Conservation (phyloP, 208 protist genomes). For the Histomonas meleagridis region DNA sequence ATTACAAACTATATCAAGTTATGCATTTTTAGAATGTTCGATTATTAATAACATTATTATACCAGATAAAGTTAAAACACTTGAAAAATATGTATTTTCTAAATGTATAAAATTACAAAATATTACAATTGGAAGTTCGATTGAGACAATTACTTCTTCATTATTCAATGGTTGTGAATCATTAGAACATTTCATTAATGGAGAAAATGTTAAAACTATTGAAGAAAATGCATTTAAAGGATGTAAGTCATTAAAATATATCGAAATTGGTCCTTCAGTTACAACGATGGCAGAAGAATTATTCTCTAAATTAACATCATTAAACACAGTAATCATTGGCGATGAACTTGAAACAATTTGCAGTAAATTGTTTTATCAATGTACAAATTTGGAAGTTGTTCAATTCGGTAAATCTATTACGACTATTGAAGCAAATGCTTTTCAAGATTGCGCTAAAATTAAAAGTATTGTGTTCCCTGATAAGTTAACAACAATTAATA, state of each 20-base stretch:
- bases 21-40: not conserved
- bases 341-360: not conserved
- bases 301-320: not conserved
- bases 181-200: not conserved
- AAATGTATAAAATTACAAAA: not conserved
- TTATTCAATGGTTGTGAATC: not conserved
- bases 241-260: not conserved
- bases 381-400: not conserved
- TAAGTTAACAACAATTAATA: not conserved
- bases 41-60: not conserved
- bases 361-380: not conserved
- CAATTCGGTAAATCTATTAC: not conserved
- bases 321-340: not conserved
- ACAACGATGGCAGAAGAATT: not conserved
- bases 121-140: not conserved
- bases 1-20: too few species aligned
- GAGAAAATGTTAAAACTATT: not conserved
- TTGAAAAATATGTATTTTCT: not conserved
- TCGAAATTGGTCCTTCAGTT: not conserved
- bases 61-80: not conserved
- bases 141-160: not conserved
- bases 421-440: not conserved
- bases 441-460: not conserved
- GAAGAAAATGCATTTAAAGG: not conserved
- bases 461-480: not conserved